Base-by-base conservation (phyloP, 208 protist genomes). In the Trypanosoma caninum region DNA sequence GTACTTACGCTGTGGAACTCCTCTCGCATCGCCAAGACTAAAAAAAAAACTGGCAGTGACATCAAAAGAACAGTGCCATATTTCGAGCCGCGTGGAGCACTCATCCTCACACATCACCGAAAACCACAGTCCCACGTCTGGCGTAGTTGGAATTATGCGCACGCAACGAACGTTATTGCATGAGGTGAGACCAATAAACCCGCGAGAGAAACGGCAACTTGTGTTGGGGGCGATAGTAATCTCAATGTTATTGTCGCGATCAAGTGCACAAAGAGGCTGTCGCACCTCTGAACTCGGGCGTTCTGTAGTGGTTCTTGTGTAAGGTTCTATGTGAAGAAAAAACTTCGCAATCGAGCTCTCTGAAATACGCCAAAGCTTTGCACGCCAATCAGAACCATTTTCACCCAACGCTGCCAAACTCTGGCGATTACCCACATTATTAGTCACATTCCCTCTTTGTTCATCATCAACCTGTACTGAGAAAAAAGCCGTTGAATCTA, bases 91-190 rank as follows among this genome's bases (percentile, higher is more conserved):
- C 34, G 61, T 45, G 30, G 2, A 44, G 38, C 44, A 67, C 11
- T 67, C 61, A 35, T 67, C 61, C 40, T 67, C 61, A 20, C 50
- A 59, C 18, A 67, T 5, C 3, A 67, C 28, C 13, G 61, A 48
- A 44, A 67, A 42, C 50, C 61, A 67, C 14, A 67, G 31, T 37
- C 61, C 61, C 23, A 45, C 33, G 7, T 33, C 33, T 8, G 61
- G 61, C 33, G 51, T 38, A 25, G 61, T 57, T 25, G 61, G 61
- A 16, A 67, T 35, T 7, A 58, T 52, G 34, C 54, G 53, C 22
- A 45, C 63, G 38, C 38, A 40, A 22, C 38, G 14, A 47, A 62
- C 35, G 23, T 30, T 55, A 25, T 31, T 6, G 18, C 48, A 58
- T 16, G 45, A 44, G 3, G 47, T 31, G 11, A 69, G 53, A 20